Percentiles rank a stretch among this genome's conserved stretches.
Conservation (phyloP, 257 asterid genomes). For the Handroanthus guayacan region DNA sequence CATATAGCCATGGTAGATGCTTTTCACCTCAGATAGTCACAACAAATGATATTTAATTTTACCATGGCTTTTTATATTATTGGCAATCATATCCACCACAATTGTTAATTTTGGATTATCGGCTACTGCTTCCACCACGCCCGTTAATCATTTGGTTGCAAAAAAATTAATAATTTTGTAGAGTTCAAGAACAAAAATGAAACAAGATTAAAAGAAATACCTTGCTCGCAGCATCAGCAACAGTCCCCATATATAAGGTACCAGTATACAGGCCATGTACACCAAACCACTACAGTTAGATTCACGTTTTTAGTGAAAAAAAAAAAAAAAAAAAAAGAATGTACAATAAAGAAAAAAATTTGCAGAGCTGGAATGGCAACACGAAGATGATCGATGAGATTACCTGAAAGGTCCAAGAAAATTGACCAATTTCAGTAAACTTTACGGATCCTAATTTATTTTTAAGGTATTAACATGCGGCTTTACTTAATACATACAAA, state of each 20-base stretch:
- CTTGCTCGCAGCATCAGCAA: slow-evolving; percentile 54
- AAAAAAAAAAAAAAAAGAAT: background rate
- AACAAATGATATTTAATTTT: too few species aligned
- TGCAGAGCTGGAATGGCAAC: background rate
- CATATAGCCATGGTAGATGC: too few species aligned
- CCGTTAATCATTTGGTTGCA: too few species aligned
- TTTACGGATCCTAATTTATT: background rate
- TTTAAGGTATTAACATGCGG: too few species aligned
- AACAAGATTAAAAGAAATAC: slow-evolving; percentile 35
- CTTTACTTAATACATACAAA: too few species aligned
- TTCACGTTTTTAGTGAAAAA: background rate
- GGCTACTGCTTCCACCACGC: too few species aligned
- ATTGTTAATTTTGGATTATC: too few species aligned
- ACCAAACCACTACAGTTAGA: background rate
- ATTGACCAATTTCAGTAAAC: background rate
- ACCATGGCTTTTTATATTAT: too few species aligned
- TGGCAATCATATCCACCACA: too few species aligned
- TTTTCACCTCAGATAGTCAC: too few species aligned
- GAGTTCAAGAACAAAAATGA: background rate
- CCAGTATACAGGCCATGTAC: slow-evolving; percentile 35
- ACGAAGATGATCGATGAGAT: background rate
- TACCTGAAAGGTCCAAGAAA: background rate
- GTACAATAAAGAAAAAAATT: background rate
- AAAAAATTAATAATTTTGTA: too few species aligned
- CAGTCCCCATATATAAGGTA: slow-evolving; percentile 51